Conservation (phyloP, 257 asterid genomes). For the Solanum chaucha region DNA sequence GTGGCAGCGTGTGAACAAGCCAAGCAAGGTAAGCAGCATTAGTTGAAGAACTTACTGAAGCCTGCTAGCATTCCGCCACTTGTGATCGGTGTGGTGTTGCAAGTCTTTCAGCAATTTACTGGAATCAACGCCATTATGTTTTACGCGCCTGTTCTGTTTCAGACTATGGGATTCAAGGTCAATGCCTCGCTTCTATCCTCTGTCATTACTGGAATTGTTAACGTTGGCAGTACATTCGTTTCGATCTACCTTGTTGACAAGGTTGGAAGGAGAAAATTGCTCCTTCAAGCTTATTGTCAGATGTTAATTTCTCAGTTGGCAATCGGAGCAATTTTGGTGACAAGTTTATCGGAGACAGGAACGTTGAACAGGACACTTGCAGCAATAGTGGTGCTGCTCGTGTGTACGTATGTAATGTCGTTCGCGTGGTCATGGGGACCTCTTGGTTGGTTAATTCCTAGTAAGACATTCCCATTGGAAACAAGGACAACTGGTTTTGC, state of each 20-base stretch:
- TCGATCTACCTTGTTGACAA: not conserved
- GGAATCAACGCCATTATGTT: not conserved
- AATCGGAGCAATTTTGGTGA: not conserved
- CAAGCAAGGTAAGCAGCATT: not conserved
- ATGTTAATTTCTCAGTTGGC: not conserved
- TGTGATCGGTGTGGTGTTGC: not conserved
- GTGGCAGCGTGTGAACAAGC: not conserved
- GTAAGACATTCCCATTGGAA: constrained; percentile 59
- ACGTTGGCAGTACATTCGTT: not conserved
- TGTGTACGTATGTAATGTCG: constrained; percentile 22
- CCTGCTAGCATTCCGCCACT: not conserved
- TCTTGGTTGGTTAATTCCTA: constrained; percentile 61
- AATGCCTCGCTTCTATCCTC: not conserved
- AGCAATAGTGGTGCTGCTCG: not conserved
- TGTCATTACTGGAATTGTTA: not conserved
- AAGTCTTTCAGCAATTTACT: not conserved
- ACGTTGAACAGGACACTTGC: not conserved
- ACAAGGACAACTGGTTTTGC: constrained; percentile 65
- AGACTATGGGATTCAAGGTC: not conserved
- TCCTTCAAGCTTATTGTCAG: not conserved
- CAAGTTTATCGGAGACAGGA: not conserved
- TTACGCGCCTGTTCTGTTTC: not conserved
- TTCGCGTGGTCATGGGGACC: constrained; percentile 93
- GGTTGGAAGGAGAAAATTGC: not conserved
- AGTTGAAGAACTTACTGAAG: not conserved